These are phyloP conservation scores for Colletotrichum sp. DNA, from an alignment of 2,329 filamentous ascomycete species.

Conservation along the genomic window DNA sequence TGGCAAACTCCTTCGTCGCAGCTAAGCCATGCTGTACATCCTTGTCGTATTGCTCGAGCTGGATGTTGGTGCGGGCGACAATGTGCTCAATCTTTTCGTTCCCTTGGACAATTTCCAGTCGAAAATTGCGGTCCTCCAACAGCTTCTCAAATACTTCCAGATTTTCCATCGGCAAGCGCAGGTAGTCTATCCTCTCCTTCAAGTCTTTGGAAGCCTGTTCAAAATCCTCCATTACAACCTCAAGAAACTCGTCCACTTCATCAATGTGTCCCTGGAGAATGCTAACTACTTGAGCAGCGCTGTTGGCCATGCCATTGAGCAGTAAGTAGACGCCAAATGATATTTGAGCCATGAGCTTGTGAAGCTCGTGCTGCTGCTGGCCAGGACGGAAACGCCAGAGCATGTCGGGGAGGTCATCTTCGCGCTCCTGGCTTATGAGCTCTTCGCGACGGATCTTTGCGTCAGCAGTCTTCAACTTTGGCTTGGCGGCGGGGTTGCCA, in stretches of 20 bases:
- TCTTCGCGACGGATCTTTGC: slow-evolving; percentile 68
- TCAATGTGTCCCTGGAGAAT: slow-evolving; percentile 94
- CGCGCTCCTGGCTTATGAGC: slow-evolving; percentile 71
- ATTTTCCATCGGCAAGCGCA: slow-evolving; percentile 85
- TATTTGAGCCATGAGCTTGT: slow-evolving; percentile 91
- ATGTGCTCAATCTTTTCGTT: slow-evolving; percentile 94
- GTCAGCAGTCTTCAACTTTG: slow-evolving; percentile 58
- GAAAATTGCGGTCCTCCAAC: slow-evolving; percentile 83
- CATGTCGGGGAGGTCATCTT: slow-evolving; percentile 74
- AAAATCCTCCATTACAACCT: slow-evolving; percentile 85
- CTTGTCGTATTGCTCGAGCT: slow-evolving; percentile 77
- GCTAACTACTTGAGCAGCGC: slow-evolving; percentile 83
- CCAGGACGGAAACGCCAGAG: slow-evolving; percentile 78
- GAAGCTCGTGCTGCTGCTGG: slow-evolving; percentile 84
- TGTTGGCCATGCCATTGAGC: slow-evolving; percentile 85
- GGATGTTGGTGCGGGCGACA: slow-evolving; percentile 75
- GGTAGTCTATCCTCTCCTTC: slow-evolving; percentile 76
- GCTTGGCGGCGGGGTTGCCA: slow-evolving; percentile 50
- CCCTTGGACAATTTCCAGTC: slow-evolving; percentile 80
- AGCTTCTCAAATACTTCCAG: slow-evolving; percentile 84
- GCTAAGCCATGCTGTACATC: slow-evolving; percentile 81
- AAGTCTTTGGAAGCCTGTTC: slow-evolving; percentile 80
- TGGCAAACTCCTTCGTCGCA: slow-evolving; percentile 76
- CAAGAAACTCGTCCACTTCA: slow-evolving; percentile 90
- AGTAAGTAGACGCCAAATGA: slow-evolving; percentile 92